Percentiles rank a stretch among this genome's conserved stretches.
Evolutionary conservation across 192 early-diverging fungal genomes (phyloP).

Genomic region (Coemansia sp.): DNA sequence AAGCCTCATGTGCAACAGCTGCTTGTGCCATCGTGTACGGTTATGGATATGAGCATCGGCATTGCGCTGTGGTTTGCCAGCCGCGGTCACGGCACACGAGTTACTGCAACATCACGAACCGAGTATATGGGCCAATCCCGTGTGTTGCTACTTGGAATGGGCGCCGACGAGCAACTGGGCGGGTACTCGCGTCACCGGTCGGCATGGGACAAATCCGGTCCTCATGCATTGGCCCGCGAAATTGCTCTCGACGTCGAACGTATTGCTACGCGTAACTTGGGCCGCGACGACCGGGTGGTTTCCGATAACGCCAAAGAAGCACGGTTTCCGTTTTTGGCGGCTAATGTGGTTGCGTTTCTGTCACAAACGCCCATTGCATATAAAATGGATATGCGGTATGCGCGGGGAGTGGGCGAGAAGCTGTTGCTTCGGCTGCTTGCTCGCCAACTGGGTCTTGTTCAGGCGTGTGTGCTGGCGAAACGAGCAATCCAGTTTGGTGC

Average conservation of each 20-base stretch:
- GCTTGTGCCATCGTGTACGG: slow-evolving; percentile 80
- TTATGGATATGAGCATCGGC: slow-evolving; percentile 97
- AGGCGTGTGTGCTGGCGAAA: slow-evolving; percentile 67
- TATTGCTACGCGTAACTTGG: slow-evolving; percentile 86
- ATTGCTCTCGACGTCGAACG: slow-evolving; percentile 82
- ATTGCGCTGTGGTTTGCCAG: slow-evolving; percentile 97
- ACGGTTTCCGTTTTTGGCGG: slow-evolving; percentile 82
- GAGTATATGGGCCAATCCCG: slow-evolving; percentile 66
- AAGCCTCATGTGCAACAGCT: slow-evolving; percentile 64
- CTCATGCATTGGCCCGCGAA: slow-evolving; percentile 69
- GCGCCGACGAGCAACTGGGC: slow-evolving; percentile 92
- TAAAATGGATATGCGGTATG: slow-evolving; percentile 81
- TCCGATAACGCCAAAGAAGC: slow-evolving; percentile 84
- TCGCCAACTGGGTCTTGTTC: slow-evolving; percentile 61
- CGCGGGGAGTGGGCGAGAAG: slow-evolving; percentile 87
- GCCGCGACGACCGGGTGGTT: slow-evolving; percentile 91
- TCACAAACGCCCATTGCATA: slow-evolving; percentile 68
- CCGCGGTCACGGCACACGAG: slow-evolving; percentile 64
- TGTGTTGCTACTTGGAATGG: slow-evolving; percentile 85
- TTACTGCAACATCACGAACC: background rate
- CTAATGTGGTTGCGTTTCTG: slow-evolving; percentile 66
- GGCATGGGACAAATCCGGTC: slow-evolving; percentile 58
- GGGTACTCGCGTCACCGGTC: slow-evolving; percentile 88
- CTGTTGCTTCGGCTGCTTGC: slow-evolving; percentile 78
- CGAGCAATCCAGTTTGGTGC: slow-evolving; percentile 98